These are phyloP conservation scores for Termitomyces eurrhizus DNA, from an alignment of 768 basidiomycete species.

Conservation along the genomic window DNA sequence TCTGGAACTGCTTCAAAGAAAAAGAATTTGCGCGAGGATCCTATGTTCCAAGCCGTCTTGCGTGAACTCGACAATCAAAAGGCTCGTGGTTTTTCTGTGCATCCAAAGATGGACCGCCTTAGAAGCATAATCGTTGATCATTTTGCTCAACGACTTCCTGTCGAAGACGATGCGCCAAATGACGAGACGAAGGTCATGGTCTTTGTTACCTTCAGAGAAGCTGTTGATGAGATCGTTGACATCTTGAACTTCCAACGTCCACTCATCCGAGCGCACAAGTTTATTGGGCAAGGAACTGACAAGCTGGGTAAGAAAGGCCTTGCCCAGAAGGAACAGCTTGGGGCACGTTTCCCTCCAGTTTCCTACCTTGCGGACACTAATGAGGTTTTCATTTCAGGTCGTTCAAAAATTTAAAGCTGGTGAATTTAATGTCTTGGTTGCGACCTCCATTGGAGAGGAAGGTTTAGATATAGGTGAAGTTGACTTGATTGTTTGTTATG, in stretches of 20 bases:
- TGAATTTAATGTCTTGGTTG: slow-evolving; percentile 87
- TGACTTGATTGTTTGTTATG: slow-evolving; percentile 94
- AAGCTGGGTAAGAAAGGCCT: slow-evolving; percentile 86
- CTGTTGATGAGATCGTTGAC: slow-evolving; percentile 88
- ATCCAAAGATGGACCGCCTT: slow-evolving; percentile 92
- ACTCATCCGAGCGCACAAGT: slow-evolving; percentile 75
- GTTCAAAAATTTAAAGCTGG: slow-evolving; percentile 86
- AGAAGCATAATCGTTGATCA: slow-evolving; percentile 73
- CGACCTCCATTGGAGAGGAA: slow-evolving; percentile 97
- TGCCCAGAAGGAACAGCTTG: slow-evolving; percentile 87
- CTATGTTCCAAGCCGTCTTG: slow-evolving; percentile 62
- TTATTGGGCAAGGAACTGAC: slow-evolving; percentile 88
- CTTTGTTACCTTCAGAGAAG: slow-evolving; percentile 86
- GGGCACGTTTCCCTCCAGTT: slow-evolving; percentile 42
- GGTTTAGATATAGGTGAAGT: slow-evolving; percentile 98
- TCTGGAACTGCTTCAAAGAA: slow-evolving; percentile 38
- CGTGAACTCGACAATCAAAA: slow-evolving; percentile 61
- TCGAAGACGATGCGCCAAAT: slow-evolving; percentile 29
- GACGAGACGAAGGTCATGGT: slow-evolving; percentile 82
- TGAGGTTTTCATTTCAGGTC: slow-evolving; percentile 45
- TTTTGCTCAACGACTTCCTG: slow-evolving; percentile 56
- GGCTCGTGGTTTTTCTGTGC: slow-evolving; percentile 52
- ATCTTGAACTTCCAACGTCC: slow-evolving; percentile 73
- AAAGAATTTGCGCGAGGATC: slow-evolving; percentile 47
- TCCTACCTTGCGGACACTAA: background rate